phyloP scores from a whole-genome alignment of 2,329 filamentous ascomycete species.

The Pseudogymnoascus sp. region DNA sequence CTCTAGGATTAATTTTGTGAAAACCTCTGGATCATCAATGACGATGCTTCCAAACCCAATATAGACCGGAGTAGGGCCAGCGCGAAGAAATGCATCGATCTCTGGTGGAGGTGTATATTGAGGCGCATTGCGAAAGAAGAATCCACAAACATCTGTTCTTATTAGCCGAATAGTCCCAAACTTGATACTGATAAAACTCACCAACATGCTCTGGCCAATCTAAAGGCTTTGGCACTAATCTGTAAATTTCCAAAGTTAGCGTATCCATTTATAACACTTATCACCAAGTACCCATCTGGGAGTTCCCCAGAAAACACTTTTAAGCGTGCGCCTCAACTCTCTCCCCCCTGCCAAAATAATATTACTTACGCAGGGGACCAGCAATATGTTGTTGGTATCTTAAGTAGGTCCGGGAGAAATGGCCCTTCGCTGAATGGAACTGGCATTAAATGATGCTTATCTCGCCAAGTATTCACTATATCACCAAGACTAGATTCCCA shows the following conservation, averaged over 20 bases:
- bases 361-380: neutral
- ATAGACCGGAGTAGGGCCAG: constrained; percentile 17
- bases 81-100: constrained; percentile 15
- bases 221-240: constrained; percentile 51
- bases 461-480: constrained; percentile 45
- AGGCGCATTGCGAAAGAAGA: constrained; percentile 61
- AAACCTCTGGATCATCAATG: constrained; percentile 28
- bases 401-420: constrained; percentile 27
- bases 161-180: neutral
- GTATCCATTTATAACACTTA: constrained; percentile 39
- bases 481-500: constrained; percentile 51
- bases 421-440: constrained; percentile 32
- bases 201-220: constrained; percentile 59
- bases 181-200: neutral
- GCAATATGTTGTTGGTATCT: constrained; percentile 21
- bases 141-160: constrained; percentile 53
- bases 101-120: constrained; percentile 32
- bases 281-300: constrained; percentile 61
- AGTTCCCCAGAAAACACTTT: neutral
- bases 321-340: neutral
- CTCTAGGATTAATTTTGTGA: constrained; percentile 29
- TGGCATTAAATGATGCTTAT: constrained; percentile 29
- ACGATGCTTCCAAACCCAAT: constrained; percentile 20
- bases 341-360: neutral
- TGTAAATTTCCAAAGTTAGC: constrained; percentile 33